These are phyloP conservation scores for Xylariaceae sp. DNA, from an alignment of 2,329 filamentous ascomycete genomes.

Conservation along the genomic window DNA sequence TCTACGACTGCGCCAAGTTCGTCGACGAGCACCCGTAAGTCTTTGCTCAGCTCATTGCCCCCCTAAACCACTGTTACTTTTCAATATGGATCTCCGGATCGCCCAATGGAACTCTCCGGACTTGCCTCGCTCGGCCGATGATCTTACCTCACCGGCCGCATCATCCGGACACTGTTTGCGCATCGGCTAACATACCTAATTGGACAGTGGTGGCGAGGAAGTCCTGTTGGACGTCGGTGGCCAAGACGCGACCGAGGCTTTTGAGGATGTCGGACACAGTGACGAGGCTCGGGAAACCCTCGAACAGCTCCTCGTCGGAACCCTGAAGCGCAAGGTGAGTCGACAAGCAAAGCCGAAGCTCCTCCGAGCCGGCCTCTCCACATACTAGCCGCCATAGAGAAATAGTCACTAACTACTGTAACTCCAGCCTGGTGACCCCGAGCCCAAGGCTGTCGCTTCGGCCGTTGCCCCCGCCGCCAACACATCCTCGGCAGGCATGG, in stretches of 20 bases:
- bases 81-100: constrained; percentile 4
- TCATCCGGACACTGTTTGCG: not conserved
- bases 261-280: constrained; percentile 98
- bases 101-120: not conserved
- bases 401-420: no score
- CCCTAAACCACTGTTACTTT: not conserved
- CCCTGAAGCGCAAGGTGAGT: constrained; percentile 76
- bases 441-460: constrained; percentile 58
- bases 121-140: not conserved
- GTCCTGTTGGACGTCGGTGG: constrained; percentile 94
- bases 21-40: constrained; percentile 93
- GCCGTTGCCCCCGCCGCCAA: constrained; percentile 49
- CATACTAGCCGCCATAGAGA: no score
- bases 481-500: constrained; percentile 56
- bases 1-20: constrained; percentile 88
- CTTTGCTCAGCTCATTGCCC: not conserved
- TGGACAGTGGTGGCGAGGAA: constrained; percentile 87
- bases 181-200: constrained; percentile 25
- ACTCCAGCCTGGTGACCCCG: constrained; percentile 71
- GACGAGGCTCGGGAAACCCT: constrained; percentile 97
- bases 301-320: constrained; percentile 70
- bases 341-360: constrained; percentile 8
- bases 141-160: not conserved
- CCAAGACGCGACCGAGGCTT: constrained; percentile 95
- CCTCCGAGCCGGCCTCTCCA: no score